A percentile compares a stretch with the other conserved stretches of the same genome.
Conservation (phyloP, 306 rosid species). For the Nissolia schottii region DNA sequence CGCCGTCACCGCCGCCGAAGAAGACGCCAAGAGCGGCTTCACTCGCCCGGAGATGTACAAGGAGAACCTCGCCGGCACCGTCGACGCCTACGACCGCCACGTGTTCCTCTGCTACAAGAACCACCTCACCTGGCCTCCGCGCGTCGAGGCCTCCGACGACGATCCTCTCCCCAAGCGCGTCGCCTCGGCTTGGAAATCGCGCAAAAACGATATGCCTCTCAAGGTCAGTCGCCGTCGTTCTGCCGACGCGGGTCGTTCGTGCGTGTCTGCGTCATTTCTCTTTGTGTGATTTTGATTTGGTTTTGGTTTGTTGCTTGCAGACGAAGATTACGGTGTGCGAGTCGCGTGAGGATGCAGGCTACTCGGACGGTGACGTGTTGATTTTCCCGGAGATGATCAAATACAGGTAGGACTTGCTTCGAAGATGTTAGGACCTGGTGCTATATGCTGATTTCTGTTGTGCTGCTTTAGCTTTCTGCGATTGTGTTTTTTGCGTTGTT, state of each 20-base stretch:
- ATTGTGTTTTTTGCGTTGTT: no score
- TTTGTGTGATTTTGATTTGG: background rate
- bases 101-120: slow-evolving; percentile 81
- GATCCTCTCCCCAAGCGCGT: slow-evolving; percentile 69
- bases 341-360: slow-evolving; percentile 55
- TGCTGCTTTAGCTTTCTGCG: no score
- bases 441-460: no score
- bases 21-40: slow-evolving; percentile 64
- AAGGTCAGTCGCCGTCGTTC: slow-evolving; percentile 32
- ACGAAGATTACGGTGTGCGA: slow-evolving; percentile 73
- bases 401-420: slow-evolving; percentile 40
- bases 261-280: background rate
- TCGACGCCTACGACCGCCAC: slow-evolving; percentile 74
- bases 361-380: slow-evolving; percentile 67
- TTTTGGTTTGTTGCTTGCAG: slow-evolving; percentile 29
- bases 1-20: slow-evolving; percentile 16
- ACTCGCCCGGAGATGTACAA: slow-evolving; percentile 76
- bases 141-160: slow-evolving; percentile 60
- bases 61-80: slow-evolving; percentile 62
- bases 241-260: background rate
- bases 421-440: background rate
- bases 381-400: slow-evolving; percentile 85
- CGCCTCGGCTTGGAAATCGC: slow-evolving; percentile 45
- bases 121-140: slow-evolving; percentile 62
- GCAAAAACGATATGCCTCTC: slow-evolving; percentile 48